phyloP scores from a whole-genome alignment of 1,284 basidiomycete genomes.

The Tilletia indica region DNA sequence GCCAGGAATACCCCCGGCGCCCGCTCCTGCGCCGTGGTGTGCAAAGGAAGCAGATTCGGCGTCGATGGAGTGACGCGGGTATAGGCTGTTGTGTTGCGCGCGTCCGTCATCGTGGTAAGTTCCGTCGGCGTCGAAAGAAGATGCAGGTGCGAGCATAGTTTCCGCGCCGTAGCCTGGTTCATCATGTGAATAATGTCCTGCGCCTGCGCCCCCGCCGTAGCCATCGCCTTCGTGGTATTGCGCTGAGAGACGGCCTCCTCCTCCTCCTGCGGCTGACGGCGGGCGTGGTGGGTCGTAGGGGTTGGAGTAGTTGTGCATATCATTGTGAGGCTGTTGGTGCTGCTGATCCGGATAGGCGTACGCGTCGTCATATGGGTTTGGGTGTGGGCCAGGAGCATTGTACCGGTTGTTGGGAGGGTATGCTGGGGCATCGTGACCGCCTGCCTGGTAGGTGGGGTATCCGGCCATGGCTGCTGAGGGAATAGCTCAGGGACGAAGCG shows the following conservation, averaged over 20 bases:
- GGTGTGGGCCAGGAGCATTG: constrained; percentile 20
- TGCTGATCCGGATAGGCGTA: constrained; percentile 19
- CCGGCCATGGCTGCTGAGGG: background rate
- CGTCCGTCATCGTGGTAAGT: constrained; percentile 26
- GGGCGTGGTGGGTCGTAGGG: constrained; percentile 15
- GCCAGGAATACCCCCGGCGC: constrained; percentile 35
- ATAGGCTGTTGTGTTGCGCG: background rate
- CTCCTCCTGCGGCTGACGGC: constrained; percentile 21
- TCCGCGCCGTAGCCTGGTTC: constrained; percentile 26
- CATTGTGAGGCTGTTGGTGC: background rate
- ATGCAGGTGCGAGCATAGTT: constrained; percentile 39
- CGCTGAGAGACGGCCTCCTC: constrained; percentile 23
- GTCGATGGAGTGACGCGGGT: constrained; percentile 10
- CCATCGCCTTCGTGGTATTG: constrained; percentile 28
- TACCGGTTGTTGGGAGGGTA: constrained; percentile 31
- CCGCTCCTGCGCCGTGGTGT: constrained; percentile 26
- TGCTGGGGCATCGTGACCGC: constrained; percentile 28
- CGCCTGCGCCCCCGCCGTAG: constrained; percentile 34
- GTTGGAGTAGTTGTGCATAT: constrained; percentile 24
- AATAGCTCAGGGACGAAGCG: too few relatives aligned
- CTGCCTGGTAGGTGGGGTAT: constrained; percentile 40
- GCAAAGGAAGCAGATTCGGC: constrained; percentile 20
- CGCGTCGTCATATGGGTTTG: constrained; percentile 28
- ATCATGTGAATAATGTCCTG: constrained; percentile 21
- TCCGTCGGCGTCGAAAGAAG: constrained; percentile 43